Conservation (phyloP, 1,284 basidiomycete genomes). For the Afroboletus lepidellus region DNA sequence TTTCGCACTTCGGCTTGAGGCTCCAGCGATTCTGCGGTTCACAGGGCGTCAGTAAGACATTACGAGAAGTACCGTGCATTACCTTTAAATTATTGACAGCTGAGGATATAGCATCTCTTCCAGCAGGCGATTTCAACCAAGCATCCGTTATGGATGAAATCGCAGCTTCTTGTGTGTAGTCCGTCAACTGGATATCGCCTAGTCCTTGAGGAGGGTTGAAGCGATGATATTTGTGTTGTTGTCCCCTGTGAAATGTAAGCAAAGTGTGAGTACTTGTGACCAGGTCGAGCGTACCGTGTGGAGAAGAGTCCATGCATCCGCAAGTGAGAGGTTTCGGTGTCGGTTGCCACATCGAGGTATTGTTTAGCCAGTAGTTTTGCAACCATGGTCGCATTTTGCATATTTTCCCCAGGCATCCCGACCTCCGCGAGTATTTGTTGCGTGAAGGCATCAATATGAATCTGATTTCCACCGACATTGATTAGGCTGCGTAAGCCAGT, state of each 20-base stretch:
- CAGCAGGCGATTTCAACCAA: too few species aligned
- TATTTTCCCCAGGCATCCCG: neutral
- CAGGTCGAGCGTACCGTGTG: neutral
- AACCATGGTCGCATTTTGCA: neutral
- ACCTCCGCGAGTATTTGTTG: neutral
- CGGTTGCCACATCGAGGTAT: constrained; percentile 1
- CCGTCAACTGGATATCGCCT: neutral
- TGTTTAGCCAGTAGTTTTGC: constrained; percentile 1
- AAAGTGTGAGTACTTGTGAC: neutral
- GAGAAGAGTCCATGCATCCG: neutral
- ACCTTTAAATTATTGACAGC: too few species aligned
- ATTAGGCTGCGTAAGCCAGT: constrained; percentile 2
- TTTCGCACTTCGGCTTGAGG: too few species aligned
- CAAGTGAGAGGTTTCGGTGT: constrained; percentile 3
- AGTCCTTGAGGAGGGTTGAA: constrained; percentile 4
- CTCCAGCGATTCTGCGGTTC: too few species aligned
- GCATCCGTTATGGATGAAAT: too few species aligned
- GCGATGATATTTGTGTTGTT: neutral
- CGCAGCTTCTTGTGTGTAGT: too few species aligned
- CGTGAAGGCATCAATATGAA: neutral
- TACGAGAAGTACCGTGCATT: too few species aligned
- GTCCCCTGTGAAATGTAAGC: neutral
- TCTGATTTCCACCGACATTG: neutral
- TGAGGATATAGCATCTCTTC: too few species aligned
- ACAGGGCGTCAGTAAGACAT: too few species aligned